Evolutionary conservation across 805 yeast species (phyloP).

Genomic region (Metschnikowia rubicola): DNA sequence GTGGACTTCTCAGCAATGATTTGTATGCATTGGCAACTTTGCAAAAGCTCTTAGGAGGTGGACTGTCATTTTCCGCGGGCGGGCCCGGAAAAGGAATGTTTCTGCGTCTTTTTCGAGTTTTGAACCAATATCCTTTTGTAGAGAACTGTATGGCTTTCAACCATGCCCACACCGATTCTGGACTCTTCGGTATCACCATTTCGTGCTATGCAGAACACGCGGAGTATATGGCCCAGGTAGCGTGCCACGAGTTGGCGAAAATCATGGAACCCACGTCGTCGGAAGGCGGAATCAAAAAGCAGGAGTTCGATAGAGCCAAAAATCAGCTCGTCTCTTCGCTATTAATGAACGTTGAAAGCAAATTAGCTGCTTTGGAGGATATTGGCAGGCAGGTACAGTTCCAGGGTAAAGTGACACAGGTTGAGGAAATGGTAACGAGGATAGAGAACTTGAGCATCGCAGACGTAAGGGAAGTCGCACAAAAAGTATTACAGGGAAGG

Average conservation of each 20-base stretch:
- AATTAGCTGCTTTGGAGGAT: conserved; percentile 91
- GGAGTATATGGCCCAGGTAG: conserved; percentile 73
- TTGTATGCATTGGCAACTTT: conserved; percentile 86
- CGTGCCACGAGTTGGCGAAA: conserved; percentile 45
- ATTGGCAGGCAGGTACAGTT: conserved; percentile 91
- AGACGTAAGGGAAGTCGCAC: conserved; percentile 74
- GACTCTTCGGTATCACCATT: conserved; percentile 84
- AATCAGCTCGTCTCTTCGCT: conserved; percentile 85
- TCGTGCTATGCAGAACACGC: conserved; percentile 87
- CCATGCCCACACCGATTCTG: conserved; percentile 86
- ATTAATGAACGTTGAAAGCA: conserved; percentile 89
- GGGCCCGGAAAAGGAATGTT: conserved; percentile 99
- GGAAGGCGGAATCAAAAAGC: conserved; percentile 58
- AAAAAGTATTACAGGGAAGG: conserved; percentile 67
- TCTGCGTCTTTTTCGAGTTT: conserved; percentile 83
- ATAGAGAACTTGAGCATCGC: conserved; percentile 64
- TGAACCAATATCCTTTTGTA: conserved; percentile 86
- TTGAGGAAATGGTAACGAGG: conserved; percentile 74
- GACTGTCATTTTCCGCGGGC: conserved; percentile 96
- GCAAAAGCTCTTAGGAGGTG: conserved; percentile 92
- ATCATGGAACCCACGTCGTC: conserved; percentile 29
- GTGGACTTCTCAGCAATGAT: conserved; percentile 78
- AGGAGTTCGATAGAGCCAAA: conserved; percentile 85
- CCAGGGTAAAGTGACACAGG: conserved; percentile 70
- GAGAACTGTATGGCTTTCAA: conserved; percentile 87